Evolutionary conservation across 2,329 filamentous ascomycete genomes (phyloP), one percentile per base, ranked within the genome.

Genomic region (Botryotinia narcissicola): DNA sequence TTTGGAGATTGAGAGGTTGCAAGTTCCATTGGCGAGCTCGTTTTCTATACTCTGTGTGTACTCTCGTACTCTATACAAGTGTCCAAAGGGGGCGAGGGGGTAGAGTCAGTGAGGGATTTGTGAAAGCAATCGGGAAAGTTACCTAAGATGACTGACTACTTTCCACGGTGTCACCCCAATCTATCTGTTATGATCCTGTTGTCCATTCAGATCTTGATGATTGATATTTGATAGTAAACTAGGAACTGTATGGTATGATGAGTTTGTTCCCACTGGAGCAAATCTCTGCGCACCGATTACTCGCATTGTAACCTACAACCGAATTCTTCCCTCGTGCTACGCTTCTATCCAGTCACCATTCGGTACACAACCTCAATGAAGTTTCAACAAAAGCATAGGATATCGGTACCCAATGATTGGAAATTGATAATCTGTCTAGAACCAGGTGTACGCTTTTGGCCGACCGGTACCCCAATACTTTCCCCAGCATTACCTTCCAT

Each of bases 321-420:
- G 16, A 44, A 44, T 62, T 62, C 32, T 25, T 29, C 16, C 35
- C 42, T 14, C 14, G 60, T 40, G 4, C 62, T 22, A 22, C 20
- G 22, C 18, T 44, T 44, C 42, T 44, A 66, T 4, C 63, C 32
- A 32, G 46, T 18, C 44, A 54, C n/a, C 35, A 40, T 68, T 54
- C 46, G 35, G 46, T 20, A 54, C 35, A 54, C 51, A 29, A 29
- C 25, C 14, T 5, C 18, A 0, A 40, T 16, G 35, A 54, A 54
- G n/a, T 68, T 42, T 57, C 48, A 57, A 42, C 35, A 14, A 57
- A 68, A 57, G 48, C 12, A 37, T 42, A 57, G 18, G 48, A 68
- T 57, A 7, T 57, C 64, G 64, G 35, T 57, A 68, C 64, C 35
- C 64, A 68, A 40, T 42, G 40, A 29, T 68, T 57, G 46, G 32